These are phyloP conservation scores for Penicillium alfredii DNA, from an alignment of 495 filamentous ascomycete genomes.

Conservation along the genomic window DNA sequence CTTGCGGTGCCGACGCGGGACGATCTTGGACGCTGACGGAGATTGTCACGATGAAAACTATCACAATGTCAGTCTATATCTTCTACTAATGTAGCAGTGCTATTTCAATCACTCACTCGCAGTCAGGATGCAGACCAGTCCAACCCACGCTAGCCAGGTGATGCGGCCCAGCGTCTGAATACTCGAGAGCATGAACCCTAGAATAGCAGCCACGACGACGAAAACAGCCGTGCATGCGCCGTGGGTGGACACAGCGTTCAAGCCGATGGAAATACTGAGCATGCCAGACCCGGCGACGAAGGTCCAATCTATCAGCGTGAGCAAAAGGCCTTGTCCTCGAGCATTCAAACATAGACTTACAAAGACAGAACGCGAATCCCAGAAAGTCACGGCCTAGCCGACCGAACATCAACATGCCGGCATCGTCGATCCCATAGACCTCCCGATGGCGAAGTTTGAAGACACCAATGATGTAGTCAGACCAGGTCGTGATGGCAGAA, in stretches of 20 bases:
- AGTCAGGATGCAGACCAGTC: conserved; percentile 25
- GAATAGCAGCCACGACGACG: conserved; percentile 24
- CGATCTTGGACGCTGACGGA: conserved; percentile 47
- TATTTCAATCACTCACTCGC: conserved; percentile 35
- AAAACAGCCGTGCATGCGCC: conserved; percentile 51
- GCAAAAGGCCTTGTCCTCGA: conserved; percentile 45
- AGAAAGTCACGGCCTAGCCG: conserved; percentile 51
- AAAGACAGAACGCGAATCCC: conserved; percentile 43
- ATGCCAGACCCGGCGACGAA: conserved; percentile 38
- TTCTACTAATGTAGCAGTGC: too few relatives aligned
- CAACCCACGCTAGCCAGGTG: conserved; percentile 33
- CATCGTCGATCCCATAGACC: conserved; percentile 62
- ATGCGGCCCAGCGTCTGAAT: conserved; percentile 30
- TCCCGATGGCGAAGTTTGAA: conserved; percentile 60
- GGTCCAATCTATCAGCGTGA: conserved; percentile 46
- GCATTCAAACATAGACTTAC: conserved; percentile 6
- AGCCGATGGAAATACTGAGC: conserved; percentile 63
- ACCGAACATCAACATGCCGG: conserved; percentile 55
- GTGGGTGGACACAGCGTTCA: conserved; percentile 57
- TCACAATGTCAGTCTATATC: too few relatives aligned
- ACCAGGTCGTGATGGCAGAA: conserved; percentile 60
- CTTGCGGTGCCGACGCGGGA: conserved; percentile 21
- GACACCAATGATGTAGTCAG: conserved; percentile 60
- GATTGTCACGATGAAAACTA: conserved; percentile 62
- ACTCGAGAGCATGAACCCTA: conserved; percentile 23